Evolutionary conservation across 164 flowering plant species (phyloP).

Genomic region (Saururus chinensis): DNA sequence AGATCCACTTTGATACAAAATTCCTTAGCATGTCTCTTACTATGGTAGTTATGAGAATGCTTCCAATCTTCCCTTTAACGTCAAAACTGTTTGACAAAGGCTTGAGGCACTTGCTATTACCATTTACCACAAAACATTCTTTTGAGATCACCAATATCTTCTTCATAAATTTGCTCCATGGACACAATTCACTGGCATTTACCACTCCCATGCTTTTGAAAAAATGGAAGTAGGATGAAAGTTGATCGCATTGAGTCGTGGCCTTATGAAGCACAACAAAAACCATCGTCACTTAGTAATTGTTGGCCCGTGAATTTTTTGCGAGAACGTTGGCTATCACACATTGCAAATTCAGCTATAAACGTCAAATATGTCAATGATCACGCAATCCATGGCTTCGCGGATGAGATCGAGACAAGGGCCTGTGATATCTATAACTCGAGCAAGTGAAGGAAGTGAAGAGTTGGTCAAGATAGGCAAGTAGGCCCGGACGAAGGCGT

Average conservation of each 20-base stretch:
- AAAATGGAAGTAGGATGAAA: constrained; percentile 40
- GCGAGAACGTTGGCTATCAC: constrained; percentile 34
- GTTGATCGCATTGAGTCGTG: constrained; percentile 33
- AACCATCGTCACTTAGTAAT: constrained; percentile 42
- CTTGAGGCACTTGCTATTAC: constrained; percentile 7
- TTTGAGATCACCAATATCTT: constrained; percentile 54
- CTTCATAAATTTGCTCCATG: constrained; percentile 44
- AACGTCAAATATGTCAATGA: constrained; percentile 61
- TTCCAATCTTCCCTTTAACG: too few species aligned
- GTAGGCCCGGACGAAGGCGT: constrained; percentile 48
- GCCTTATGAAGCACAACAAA: constrained; percentile 48
- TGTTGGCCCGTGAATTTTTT: constrained; percentile 28
- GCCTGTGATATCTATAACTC: constrained; percentile 35
- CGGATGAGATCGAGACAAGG: constrained; percentile 22
- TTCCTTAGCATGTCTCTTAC: too few species aligned
- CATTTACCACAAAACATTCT: constrained; percentile 30
- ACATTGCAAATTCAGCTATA: constrained; percentile 52
- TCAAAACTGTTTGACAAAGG: neutral
- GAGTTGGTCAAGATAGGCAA: constrained; percentile 44
- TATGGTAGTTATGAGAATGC: too few species aligned
- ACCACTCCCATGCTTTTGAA: constrained; percentile 46
- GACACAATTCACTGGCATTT: constrained; percentile 41
- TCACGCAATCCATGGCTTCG: constrained; percentile 68
- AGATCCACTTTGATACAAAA: too few species aligned
- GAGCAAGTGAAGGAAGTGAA: constrained; percentile 15